phyloP scores from a whole-genome alignment of 805 yeast species.

The Isabelozyma heimii region DNA sequence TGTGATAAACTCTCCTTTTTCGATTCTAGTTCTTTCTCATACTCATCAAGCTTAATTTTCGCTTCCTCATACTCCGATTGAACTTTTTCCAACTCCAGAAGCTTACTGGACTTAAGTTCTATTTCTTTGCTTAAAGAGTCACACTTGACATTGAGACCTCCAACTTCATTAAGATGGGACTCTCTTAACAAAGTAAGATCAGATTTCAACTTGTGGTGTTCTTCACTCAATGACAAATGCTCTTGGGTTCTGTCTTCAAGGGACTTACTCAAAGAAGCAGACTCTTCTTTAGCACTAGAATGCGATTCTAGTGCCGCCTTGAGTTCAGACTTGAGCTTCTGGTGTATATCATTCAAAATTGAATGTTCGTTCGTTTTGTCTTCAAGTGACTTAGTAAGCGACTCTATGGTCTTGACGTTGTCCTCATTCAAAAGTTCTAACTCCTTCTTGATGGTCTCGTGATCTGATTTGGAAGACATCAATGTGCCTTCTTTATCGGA shows the following conservation, averaged over 20 bases:
- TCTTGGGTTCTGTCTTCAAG: slow-evolving; percentile 1
- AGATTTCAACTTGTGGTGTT: not conserved
- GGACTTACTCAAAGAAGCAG: slow-evolving; percentile 1
- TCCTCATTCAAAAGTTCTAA: not conserved
- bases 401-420: slow-evolving; percentile 1
- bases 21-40: not conserved
- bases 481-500: not conserved
- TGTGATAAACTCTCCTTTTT: not conserved
- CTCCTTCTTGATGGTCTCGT: not conserved
- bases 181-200: not conserved
- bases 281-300: not conserved
- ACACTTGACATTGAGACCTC: not conserved
- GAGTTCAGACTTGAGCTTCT: not conserved
- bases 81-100: slow-evolving; percentile 1
- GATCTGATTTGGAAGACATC: not conserved
- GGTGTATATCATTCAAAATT: not conserved
- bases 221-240: not conserved
- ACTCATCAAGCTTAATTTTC: not conserved
- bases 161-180: not conserved
- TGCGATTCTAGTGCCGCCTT: not conserved
- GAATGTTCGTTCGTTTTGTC: not conserved
- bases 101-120: not conserved
- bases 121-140: slow-evolving; percentile 1
- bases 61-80: not conserved
- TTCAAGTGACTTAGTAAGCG: slow-evolving; percentile 1